Percentiles rank a stretch among this genome's conserved stretches.
phyloP scores from a whole-genome alignment of 1,284 basidiomycete genomes.

The Heterobasidion irregulare region DNA sequence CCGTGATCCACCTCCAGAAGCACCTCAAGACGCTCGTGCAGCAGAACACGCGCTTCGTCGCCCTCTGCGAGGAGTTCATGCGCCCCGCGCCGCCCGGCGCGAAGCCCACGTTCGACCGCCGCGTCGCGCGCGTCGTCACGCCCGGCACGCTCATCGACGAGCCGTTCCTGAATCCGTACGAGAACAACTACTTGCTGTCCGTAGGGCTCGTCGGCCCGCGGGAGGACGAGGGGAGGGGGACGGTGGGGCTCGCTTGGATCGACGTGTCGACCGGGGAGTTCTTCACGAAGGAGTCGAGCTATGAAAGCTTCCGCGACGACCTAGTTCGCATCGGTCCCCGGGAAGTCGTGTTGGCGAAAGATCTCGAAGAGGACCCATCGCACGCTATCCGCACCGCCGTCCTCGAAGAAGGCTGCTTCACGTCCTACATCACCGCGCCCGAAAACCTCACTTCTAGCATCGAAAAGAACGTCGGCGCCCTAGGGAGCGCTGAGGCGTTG shows the following conservation, averaged over 20 bases:
- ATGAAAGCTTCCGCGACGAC: conserved; percentile 68
- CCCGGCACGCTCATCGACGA: conserved; percentile 92
- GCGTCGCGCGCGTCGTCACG: conserved; percentile 81
- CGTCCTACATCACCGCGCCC: conserved; percentile 33
- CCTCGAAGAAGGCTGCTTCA: conserved; percentile 40
- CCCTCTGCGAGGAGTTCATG: conserved; percentile 87
- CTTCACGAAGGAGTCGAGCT: conserved; percentile 59
- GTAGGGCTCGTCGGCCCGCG: conserved; percentile 26
- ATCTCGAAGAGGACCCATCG: conserved; percentile 25
- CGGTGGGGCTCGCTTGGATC: conserved; percentile 77
- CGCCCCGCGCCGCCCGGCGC: conserved; percentile 29
- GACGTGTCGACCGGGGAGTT: conserved; percentile 96
- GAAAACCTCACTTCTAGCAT: background rate
- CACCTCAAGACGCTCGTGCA: conserved; percentile 83
- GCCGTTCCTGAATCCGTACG: conserved; percentile 73
- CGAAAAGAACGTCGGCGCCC: background rate
- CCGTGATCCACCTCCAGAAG: conserved; percentile 77
- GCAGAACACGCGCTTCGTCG: conserved; percentile 76
- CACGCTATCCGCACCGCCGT: conserved; percentile 41
- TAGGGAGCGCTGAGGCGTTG: background rate
- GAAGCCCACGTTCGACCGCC: conserved; percentile 59
- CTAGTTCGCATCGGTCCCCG: conserved; percentile 76
- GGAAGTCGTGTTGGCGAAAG: conserved; percentile 68
- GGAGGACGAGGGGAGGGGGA: background rate
- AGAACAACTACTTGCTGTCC: conserved; percentile 85